phyloP scores from a whole-genome alignment of 257 asterid species.

The Petunia secreta region DNA sequence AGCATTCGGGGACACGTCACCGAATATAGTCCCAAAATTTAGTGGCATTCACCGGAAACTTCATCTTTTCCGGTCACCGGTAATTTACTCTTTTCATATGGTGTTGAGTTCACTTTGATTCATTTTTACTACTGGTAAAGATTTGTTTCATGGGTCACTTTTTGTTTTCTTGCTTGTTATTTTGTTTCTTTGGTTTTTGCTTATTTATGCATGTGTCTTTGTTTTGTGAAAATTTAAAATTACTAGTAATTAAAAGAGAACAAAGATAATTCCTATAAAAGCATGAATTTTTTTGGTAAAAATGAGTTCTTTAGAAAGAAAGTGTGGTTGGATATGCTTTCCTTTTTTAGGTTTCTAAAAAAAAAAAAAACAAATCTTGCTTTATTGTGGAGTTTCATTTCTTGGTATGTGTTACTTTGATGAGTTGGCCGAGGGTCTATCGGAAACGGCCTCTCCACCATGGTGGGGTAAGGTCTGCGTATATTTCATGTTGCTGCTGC shows the following conservation, averaged over 20 bases:
- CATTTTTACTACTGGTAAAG: not conserved
- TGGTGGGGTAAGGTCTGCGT: too few relatives aligned
- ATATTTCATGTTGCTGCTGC: too few relatives aligned
- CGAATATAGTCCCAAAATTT: not conserved
- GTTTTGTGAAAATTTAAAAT: not conserved
- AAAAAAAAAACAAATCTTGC: not conserved
- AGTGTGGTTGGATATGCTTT: not conserved
- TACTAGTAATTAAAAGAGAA: not conserved
- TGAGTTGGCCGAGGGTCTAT: too few relatives aligned
- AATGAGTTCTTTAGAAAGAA: not conserved
- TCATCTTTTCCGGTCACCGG: not conserved
- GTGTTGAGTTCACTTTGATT: not conserved
- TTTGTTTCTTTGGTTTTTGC: conserved; percentile 7
- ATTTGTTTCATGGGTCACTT: not conserved
- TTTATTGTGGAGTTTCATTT: not conserved
- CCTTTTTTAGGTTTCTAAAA: not conserved
- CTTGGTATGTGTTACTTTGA: not conserved
- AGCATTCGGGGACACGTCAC: not conserved
- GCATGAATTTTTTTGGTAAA: not conserved
- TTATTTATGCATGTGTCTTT: not conserved
- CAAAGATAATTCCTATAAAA: too few relatives aligned
- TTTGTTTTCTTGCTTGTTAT: not conserved
- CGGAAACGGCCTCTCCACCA: too few relatives aligned
- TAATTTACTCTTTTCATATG: not conserved
- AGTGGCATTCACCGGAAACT: not conserved